Base-by-base conservation (phyloP, 208 protist genomes). In the Trypanosoma conorhini region DNA sequence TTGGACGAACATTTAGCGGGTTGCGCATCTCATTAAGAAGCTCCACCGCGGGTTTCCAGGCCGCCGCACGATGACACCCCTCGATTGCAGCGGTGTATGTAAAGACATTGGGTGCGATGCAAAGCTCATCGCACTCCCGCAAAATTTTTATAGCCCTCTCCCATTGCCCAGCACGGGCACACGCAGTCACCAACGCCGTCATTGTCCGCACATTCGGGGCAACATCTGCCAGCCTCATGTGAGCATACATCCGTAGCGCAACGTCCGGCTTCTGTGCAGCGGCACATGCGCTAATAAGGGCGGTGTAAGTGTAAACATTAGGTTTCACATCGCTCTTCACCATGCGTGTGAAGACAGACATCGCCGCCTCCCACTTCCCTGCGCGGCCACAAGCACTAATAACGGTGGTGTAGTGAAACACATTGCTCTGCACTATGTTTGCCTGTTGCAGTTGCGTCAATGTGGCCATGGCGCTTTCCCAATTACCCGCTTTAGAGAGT, bases 11-110 rank as follows among this genome's bases (percentile, higher is more conserved):
- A 30, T 86, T 61, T 0, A 5, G 33, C 7, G 83, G 82, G 48
- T 87, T 63, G 7, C 72, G 67, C 87, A 94, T 94, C 33, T 86
- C 66, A 17, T 56, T 56, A 1, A 96, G 76, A 0, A 96, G 69
- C 10, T 73, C 67, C 19, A 93, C 57, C 9, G 88, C 88, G 0
- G 91, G 85, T 21, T 81, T 62, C 61, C 85, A 94, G 33, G 85
- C 83, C 8, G 78, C 82, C 10, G 88, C 91, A 38, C 88, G 82
- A 12, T 87, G 79, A 64, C 91, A 96, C 15, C 86, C 91, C 46
- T 96, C 88, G 77, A 96, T 94, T 15, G 83, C 88, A n/a, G 91
- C 85, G 10, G 91, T 96, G 82, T 94, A 96, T 17, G 88, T 96
- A 55, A 88, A 73, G 28, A 94, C 91, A 68, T 94, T 96, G 21